Conservation (phyloP, 1,139 yeast genomes). For the Saccharomycopsis hybrid region DNA sequence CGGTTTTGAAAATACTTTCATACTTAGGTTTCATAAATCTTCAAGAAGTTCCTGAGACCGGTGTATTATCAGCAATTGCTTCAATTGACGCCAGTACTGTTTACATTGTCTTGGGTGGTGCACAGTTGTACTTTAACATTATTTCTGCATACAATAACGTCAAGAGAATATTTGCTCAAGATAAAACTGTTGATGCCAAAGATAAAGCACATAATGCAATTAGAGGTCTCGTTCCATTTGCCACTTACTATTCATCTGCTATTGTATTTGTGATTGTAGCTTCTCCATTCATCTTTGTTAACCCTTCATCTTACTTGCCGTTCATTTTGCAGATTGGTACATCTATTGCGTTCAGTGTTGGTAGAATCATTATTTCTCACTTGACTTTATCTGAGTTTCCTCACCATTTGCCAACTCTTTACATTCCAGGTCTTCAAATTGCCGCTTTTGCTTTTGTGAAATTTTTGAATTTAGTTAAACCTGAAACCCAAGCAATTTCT, state of each 20-base stretch:
- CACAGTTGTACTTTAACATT: conserved; percentile 64
- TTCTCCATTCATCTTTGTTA: conserved; percentile 44
- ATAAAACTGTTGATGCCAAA: conserved; percentile 27
- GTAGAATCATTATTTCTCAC: conserved; percentile 84
- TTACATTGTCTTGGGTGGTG: conserved; percentile 44
- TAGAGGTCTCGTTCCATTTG: conserved; percentile 65
- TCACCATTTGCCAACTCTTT: conserved; percentile 58
- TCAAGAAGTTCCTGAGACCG: not conserved
- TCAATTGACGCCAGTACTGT: conserved; percentile 35
- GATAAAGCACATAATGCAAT: conserved; percentile 41
- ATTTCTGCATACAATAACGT: conserved; percentile 71
- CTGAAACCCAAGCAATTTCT: conserved; percentile 21
- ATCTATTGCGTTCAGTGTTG: conserved; percentile 76
- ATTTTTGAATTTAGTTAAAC: conserved; percentile 19
- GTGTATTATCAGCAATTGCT: conserved; percentile 11
- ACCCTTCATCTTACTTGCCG: conserved; percentile 44
- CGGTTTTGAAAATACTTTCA: conserved; percentile 1
- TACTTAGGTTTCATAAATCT: conserved; percentile 5
- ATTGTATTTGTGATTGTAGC: conserved; percentile 40
- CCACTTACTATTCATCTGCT: conserved; percentile 53
- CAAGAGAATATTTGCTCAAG: conserved; percentile 38
- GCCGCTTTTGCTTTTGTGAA: conserved; percentile 36
- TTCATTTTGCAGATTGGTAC: conserved; percentile 65
- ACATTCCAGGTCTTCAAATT: conserved; percentile 57
- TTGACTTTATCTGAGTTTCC: conserved; percentile 79